Base-by-base conservation (phyloP, 2,329 filamentous ascomycete species). In the Botrytis squamosa region DNA sequence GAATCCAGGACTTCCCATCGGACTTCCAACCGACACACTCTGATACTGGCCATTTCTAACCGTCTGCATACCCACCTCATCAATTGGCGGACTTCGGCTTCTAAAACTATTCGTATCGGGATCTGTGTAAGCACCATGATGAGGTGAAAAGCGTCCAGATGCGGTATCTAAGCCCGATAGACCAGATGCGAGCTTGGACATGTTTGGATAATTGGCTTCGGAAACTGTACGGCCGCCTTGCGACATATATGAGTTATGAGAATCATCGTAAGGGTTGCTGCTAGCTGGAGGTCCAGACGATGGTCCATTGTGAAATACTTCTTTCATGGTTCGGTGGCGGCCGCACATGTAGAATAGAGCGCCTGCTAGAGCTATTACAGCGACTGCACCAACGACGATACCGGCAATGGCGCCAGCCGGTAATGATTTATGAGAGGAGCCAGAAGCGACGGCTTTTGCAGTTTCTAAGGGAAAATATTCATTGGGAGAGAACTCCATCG, bases 381-480 rank as follows among this genome's bases (percentile, higher is more conserved):
- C 73, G 6, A 75, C 60, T 44, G 73, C 75, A 16, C 88, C 88
- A 52, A 91, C 83, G 0, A 84, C 84, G 44, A 91, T 89, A 7
- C 89, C 90, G 1, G 87, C 88, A 42, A 91, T 90, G 2, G 86
- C 86, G 6, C 88, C 88, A 0, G 80, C 72, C 46, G 83, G 82
- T 9, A 85, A 79, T 59, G 74, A 8, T n/a, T 59, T 65, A 29
- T 71, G 29, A 12, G 72, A 71, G 40, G 29, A 25, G 36, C n/a
- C 22, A 22, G 6, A n/a, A 12, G n/a, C n/a, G 3, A 38, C 65
- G n/a, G 76, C 71, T 9, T 59, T 40, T 10, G 69, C 57, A 42
- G 80, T 81, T 84, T 88, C 89, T 3, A 83, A 82, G 0, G 88
- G 89, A 75, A 86, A 86, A 1, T 84, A 81, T 46, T 91, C 84